Conservation (phyloP, 2,329 filamentous ascomycete species). For the Fonsecaea pugnacius region DNA sequence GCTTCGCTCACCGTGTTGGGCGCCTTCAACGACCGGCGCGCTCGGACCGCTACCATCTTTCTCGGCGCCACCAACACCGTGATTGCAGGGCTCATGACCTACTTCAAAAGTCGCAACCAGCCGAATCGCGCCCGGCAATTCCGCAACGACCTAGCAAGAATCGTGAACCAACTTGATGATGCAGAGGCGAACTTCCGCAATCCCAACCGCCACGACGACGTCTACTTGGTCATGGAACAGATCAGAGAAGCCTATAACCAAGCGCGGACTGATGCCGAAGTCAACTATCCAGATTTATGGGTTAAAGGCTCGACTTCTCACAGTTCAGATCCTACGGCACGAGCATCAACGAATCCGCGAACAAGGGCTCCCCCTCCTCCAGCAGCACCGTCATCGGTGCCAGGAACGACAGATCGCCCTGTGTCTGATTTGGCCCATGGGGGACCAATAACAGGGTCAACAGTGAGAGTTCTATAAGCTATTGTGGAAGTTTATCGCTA, state of each 20-base stretch:
- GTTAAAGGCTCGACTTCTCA: slow-evolving; percentile 12
- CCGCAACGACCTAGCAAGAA: slow-evolving; percentile 22
- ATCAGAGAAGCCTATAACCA: slow-evolving; percentile 21
- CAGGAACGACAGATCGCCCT: neutral
- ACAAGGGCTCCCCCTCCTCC: neutral
- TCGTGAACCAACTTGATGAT: slow-evolving; percentile 26
- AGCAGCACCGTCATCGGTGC: neutral
- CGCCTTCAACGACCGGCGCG: slow-evolving; percentile 20
- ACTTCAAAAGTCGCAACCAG: slow-evolving; percentile 31
- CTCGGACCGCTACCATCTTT: slow-evolving; percentile 26
- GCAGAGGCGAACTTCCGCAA: slow-evolving; percentile 26
- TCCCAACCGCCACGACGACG: slow-evolving; percentile 8
- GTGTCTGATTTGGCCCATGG: neutral
- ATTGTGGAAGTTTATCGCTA: neutral
- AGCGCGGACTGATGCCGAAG: slow-evolving; percentile 22
- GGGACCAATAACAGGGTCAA: neutral
- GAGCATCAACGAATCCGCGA: neutral
- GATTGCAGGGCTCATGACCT: slow-evolving; percentile 26
- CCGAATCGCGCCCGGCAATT: slow-evolving; percentile 29
- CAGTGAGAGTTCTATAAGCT: neutral
- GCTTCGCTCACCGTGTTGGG: slow-evolving; percentile 25
- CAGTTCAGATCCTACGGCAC: slow-evolving; percentile 5
- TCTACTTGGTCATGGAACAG: slow-evolving; percentile 11
- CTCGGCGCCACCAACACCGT: slow-evolving; percentile 30
- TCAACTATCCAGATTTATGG: slow-evolving; percentile 31